Percentiles rank a stretch among this genome's conserved stretches.
Evolutionary conservation across 2,329 filamentous ascomycete genomes (phyloP).

Genomic region (Pestalotiopsis sp.): DNA sequence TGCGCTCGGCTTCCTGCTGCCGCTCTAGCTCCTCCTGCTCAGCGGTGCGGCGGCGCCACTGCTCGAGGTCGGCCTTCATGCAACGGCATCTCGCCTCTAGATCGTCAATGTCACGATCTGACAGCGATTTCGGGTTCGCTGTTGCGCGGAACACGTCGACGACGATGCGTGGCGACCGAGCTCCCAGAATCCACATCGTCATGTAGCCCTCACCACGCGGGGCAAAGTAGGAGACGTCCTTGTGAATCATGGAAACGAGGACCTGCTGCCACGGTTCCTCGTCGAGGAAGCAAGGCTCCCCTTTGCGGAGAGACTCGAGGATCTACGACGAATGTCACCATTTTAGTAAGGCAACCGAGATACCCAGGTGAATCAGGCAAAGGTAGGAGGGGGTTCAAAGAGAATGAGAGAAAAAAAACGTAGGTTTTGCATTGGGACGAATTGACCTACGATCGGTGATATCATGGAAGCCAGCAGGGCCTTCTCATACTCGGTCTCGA

Average conservation of each 20-base stretch:
- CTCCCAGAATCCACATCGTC: conserved; percentile 7
- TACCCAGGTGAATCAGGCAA: background rate
- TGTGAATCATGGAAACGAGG: conserved; percentile 11
- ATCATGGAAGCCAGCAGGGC: conserved; percentile 13
- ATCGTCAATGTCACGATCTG: conserved; percentile 8
- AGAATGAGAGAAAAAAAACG: background rate
- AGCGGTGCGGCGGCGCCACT: conserved; percentile 5
- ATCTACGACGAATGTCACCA: background rate
- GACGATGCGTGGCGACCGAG: conserved; percentile 12
- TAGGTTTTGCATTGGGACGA: background rate
- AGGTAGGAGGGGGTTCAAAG: background rate
- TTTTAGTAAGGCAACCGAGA: background rate
- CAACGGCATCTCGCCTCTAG: background rate
- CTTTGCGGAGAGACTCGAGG: conserved; percentile 11
- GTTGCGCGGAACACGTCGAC: background rate
- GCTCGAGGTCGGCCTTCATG: background rate
- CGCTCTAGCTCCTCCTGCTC: background rate
- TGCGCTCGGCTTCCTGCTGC: background rate
- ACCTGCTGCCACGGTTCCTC: conserved; percentile 18
- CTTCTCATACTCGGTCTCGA: conserved; percentile 19
- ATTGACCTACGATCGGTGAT: conserved; percentile 12
- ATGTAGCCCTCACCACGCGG: conserved; percentile 13
- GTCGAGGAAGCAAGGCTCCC: conserved; percentile 20
- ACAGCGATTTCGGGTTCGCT: background rate
- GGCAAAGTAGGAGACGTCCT: background rate